These are phyloP conservation scores for Cryptococcus jaspeensis DNA, from an alignment of 1,284 basidiomycete species.

Conservation along the genomic window DNA sequence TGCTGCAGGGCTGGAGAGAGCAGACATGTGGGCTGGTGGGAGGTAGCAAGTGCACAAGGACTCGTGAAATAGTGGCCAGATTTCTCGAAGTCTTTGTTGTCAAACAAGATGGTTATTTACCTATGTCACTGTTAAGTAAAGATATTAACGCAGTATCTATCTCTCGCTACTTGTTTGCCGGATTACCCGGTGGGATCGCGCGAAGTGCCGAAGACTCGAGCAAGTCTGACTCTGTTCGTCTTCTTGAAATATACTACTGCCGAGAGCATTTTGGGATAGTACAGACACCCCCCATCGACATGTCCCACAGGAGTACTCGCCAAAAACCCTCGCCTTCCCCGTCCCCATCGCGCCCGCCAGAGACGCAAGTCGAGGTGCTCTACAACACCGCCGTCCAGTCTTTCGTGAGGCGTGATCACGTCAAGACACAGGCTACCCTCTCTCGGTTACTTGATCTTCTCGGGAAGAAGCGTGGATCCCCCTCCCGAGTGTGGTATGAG, in stretches of 20 bases:
- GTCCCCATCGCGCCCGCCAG: slow-evolving; percentile 17
- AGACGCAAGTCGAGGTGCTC: slow-evolving; percentile 33
- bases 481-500: not conserved
- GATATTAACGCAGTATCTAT: not conserved
- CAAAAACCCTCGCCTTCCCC: slow-evolving; percentile 2
- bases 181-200: not conserved
- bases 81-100: no score
- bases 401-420: slow-evolving; percentile 47
- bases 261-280: no score
- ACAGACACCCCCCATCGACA: not conserved
- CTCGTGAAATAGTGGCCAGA: no score
- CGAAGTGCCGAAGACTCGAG: not conserved
- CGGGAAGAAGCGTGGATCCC: slow-evolving; percentile 1
- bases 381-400: slow-evolving; percentile 48
- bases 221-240: no score
- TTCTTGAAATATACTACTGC: no score
- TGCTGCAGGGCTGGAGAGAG: no score
- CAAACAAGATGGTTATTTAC: no score
- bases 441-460: slow-evolving; percentile 26
- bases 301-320: not conserved
- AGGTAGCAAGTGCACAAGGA: no score
- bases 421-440: slow-evolving; percentile 40
- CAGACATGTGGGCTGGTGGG: no score
- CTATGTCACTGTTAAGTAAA: no score
- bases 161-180: not conserved